A percentile compares a stretch with the other conserved stretches of the same genome.
Conservation (phyloP, 2,329 filamentous ascomycete genomes). For the Botrytis aclada region DNA sequence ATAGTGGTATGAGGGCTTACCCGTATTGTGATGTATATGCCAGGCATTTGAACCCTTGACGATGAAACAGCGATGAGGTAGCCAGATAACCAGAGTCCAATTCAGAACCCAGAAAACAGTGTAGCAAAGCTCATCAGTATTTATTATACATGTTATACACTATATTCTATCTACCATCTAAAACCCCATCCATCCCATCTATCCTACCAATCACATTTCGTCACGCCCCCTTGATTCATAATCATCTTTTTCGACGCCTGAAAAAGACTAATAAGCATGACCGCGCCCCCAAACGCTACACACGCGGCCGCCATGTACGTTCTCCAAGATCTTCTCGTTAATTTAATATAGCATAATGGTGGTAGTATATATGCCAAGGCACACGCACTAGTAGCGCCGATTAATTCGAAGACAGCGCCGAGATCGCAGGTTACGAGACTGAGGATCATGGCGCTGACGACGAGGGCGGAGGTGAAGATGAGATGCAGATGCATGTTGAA, state of each 20-base stretch:
- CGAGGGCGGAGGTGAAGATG: conserved; percentile 78
- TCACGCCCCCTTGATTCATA: conserved; percentile 32
- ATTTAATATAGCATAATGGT: conserved; percentile 90
- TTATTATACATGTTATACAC: background rate
- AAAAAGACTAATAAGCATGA: conserved; percentile 77
- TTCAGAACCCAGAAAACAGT: too few species aligned
- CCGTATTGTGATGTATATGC: background rate
- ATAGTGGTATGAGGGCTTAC: background rate
- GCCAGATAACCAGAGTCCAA: background rate
- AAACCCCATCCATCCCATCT: background rate
- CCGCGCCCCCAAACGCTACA: conserved; percentile 74
- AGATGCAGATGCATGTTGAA: conserved; percentile 78
- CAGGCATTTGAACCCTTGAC: background rate
- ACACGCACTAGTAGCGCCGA: conserved; percentile 91
- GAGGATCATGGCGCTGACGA: conserved; percentile 73
- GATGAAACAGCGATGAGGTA: background rate
- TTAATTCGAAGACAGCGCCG: conserved; percentile 90
- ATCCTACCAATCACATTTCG: conserved; percentile 29
- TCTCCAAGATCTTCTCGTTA: conserved; percentile 73
- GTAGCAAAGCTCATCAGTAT: background rate
- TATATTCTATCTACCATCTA: background rate
- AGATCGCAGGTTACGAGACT: conserved; percentile 88
- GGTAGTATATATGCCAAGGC: conserved; percentile 94
- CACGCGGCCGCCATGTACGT: conserved; percentile 68
- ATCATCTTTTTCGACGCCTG: conserved; percentile 68